Base-by-base conservation (phyloP, 768 basidiomycete species). In the Hemileccinum impolitum region DNA sequence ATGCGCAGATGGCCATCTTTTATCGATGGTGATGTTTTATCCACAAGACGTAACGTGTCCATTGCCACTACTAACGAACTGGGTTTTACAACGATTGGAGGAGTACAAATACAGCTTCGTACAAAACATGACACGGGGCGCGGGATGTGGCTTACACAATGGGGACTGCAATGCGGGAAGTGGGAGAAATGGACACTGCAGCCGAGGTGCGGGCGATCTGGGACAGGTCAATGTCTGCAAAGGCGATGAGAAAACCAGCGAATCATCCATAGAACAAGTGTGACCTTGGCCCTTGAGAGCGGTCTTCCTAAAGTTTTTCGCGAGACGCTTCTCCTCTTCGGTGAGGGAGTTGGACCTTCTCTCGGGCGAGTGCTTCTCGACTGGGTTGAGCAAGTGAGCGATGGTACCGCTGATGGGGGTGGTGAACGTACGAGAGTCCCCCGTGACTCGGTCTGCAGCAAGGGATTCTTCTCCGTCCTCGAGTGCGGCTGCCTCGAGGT, bases 161-260 rank as follows among this genome's bases (percentile, higher is more conserved):
- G 25, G 41, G 51, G 39, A 46, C 51, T 30, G 30, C 23, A 36
- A 56, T 7, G 14, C 38, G 54, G 17, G 39, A 12, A 47, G 70
- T 66, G 34, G 74, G 84, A 54, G 79, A 85, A 51, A 67, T 70
- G 53, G 79, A 81, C 25, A 82, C 79, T 12, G 84, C 91, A 51
- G 76, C 77, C 9, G 90, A 92, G 48, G 89, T 89, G 58, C 89
- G 82, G 13, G 92, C 92, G 59, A 94, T 94, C 47, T 84, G 75
- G 30, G 79, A 75, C 50, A 94, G 78, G 68, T 93, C 87, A 37
- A 81, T 69, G 42, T 57, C 64, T 64, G 45, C 3, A 35, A 39
- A 32, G 45, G 26, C 25, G 41, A 17, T 52, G 34, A 56, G 50
- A 51, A 43, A n/a, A 31, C 13, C 30, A 19, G 3, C 26, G 30